Evolutionary conservation across 2,329 filamentous ascomycete species (phyloP), one percentile per base, ranked within the genome.

Genomic region (Cladophialophora immunda): DNA sequence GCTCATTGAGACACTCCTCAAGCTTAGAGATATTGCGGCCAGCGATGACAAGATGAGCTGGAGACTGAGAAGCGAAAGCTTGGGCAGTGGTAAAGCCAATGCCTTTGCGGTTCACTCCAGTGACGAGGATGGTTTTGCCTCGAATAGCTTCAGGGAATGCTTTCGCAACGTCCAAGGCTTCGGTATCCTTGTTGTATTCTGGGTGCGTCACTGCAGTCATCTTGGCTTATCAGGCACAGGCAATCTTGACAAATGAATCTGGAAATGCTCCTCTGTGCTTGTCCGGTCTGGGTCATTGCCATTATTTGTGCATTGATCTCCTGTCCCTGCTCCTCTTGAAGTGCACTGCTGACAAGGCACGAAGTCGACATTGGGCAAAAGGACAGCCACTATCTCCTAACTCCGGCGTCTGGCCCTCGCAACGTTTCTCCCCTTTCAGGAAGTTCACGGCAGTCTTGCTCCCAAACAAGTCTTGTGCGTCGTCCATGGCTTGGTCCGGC

Each of bases 1-100:
- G 76, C 2, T 63, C 70, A 3, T 65, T 59, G 29, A 73, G 74
- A 11, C 76, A 76, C 41, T 75, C 66, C 27, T 76, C 59, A 15
- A 79, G 70, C 68, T 80, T 81, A 13, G 68, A 41, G 19, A 61
- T 54, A 65, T 76, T 76, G 41, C 81, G 78, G 1, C 76, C 81
- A 38, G 78, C 77, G 15, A 82, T 74, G 64, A 82, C 79, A n/a
- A 82, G 66, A n/a, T 73, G 67, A 4, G 68, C 69, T 0, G 80
- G 79, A 9, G 70, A 67, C 32, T 77, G 73, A 36, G 73, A 68
- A 22, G 80, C 60, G 57, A 67, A 73, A 15, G 74, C 73, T 19
- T 74, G 68, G 15, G 76, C 77, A 29, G 78, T 78, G 30, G 72
- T 67, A 22, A 75, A 75, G 25, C 80, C 81, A 55, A 83, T 75